Evolutionary conservation across 2,329 filamentous ascomycete species (phyloP), one percentile per base, ranked within the genome.

Genomic region (Ascosphaera pollenicola): DNA sequence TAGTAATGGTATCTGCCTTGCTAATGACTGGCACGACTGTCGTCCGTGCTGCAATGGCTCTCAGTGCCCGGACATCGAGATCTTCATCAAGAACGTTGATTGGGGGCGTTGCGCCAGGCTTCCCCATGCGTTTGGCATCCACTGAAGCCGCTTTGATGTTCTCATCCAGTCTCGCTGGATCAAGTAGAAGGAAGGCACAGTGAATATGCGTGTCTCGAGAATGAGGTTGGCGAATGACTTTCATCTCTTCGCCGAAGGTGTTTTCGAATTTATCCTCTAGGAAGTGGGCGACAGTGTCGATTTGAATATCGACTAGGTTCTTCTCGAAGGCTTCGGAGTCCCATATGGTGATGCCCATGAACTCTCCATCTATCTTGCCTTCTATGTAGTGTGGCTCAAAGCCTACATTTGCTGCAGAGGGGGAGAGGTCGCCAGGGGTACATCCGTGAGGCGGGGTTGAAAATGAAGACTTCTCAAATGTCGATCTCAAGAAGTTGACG

Each of bases 261-360:
- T 98, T 89, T 56, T 98, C 87, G 49, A 98, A 98, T 58, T 95
- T 95, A 64, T 79, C 87, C 64, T 98, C 89, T 43, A 98, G 65
- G 61, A 98, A 98, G 7, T 78, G 70, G 26, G 79, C 77, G 65
- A 95, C 85, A 54, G 92, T 83, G 44, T 85, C 75, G 47, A 98
- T 66, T 59, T 98, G 89, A 46, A 95, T 70, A 56, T 95, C 89
- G 39, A 94, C 84, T 28, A 95, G 73, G 50, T 82, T 89, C 68
- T 87, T 92, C 60, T 98, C 87, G 40, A 98, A 62, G 1, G 89
- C 89, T 51, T 89, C 78, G 1, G 89, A 95, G 55, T 98, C 89
- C 89, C 89, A 98, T 24, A 98, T 62, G 0, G 89, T 98, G 46
- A 98, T 62, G 7, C 89, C 89, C 37, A 98, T 71, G 39, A 87